Evolutionary conservation across 306 rosid genomes (phyloP).

Genomic region (Herpetospermum pedunculosum): DNA sequence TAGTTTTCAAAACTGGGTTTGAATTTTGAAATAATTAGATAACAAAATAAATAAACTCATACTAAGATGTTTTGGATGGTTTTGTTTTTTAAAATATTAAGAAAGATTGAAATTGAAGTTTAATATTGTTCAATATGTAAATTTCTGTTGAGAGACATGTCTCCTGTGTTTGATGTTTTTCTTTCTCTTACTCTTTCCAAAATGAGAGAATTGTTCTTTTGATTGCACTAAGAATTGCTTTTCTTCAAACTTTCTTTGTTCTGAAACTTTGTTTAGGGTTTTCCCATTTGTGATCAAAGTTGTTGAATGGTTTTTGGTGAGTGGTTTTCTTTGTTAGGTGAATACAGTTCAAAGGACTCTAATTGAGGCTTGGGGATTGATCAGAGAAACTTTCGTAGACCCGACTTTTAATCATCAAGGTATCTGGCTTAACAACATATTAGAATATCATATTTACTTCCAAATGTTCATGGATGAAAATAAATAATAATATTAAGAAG

Average conservation of each 20-base stretch:
- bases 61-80: neutral
- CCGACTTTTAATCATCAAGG: slow-evolving; percentile 98
- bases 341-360: slow-evolving; percentile 95
- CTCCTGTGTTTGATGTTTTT: neutral
- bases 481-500: neutral
- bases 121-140: neutral
- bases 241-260: neutral
- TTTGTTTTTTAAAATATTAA: neutral
- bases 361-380: slow-evolving; percentile 97
- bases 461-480: neutral
- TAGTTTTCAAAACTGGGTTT: no score
- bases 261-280: neutral
- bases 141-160: neutral
- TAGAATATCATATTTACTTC: neutral
- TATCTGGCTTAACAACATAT: slow-evolving; percentile 12
- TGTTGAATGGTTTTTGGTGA: slow-evolving; percentile 2
- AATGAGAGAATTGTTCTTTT: neutral
- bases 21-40: no score
- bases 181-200: neutral
- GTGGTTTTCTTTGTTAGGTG: slow-evolving; percentile 42
- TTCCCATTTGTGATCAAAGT: neutral
- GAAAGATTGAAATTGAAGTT: neutral
- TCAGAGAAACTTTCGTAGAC: slow-evolving; percentile 83
- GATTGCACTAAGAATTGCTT: neutral
- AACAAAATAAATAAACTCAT: no score